Conservation (phyloP, 805 yeast species). For the Saturnispora saitoi region DNA sequence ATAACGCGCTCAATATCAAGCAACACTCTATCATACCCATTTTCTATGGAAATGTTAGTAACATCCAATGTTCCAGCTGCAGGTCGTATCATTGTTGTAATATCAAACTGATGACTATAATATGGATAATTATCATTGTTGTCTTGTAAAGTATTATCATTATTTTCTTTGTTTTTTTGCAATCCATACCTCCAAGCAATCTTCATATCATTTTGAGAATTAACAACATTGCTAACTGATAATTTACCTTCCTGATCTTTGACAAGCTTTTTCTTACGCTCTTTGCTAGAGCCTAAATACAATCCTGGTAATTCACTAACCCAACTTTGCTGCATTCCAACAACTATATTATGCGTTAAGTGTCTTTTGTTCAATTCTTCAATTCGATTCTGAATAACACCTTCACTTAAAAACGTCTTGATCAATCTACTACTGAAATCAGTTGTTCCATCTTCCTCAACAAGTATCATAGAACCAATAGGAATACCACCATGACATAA, state of each 20-base stretch:
- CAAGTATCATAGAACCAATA: conserved; percentile 54
- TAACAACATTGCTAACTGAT: conserved; percentile 58
- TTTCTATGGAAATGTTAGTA: conserved; percentile 39
- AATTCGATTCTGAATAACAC: conserved; percentile 54
- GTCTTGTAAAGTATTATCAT: conserved; percentile 11
- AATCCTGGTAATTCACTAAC: conserved; percentile 67
- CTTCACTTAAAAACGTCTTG: conserved; percentile 69
- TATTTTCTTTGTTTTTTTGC: conserved; percentile 29
- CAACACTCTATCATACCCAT: conserved; percentile 22
- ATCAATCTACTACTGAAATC: conserved; percentile 70
- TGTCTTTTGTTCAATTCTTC: conserved; percentile 25
- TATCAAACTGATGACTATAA: conserved; percentile 64
- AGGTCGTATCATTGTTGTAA: conserved; percentile 63
- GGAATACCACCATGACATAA: conserved; percentile 83
- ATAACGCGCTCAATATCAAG: conserved; percentile 35
- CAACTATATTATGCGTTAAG: conserved; percentile 49
- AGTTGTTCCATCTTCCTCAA: conserved; percentile 83
- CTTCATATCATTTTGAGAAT: conserved; percentile 46
- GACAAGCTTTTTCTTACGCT: conserved; percentile 52
- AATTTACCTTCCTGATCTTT: conserved; percentile 50
- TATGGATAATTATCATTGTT: conserved; percentile 36
- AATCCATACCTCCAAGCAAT: conserved; percentile 93
- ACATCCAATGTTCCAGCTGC: conserved; percentile 57
- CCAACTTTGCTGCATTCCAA: conserved; percentile 55
- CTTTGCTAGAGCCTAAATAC: conserved; percentile 60